These are phyloP conservation scores for Rhodocollybia butyracea DNA, from an alignment of 768 basidiomycete genomes.

Conservation along the genomic window DNA sequence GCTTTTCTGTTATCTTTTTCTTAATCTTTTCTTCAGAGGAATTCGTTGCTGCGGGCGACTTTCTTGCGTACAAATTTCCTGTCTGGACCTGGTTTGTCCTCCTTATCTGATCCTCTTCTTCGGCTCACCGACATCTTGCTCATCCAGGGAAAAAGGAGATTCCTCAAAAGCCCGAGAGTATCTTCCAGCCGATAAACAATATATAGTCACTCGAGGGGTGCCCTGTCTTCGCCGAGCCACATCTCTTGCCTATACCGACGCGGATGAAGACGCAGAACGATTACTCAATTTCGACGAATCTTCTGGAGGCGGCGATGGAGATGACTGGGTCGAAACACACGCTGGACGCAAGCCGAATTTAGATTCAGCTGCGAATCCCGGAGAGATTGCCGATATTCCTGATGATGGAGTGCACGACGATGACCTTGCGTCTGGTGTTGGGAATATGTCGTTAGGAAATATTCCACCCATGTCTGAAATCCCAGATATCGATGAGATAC, in stretches of 20 bases:
- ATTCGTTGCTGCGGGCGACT: slow-evolving; percentile 97
- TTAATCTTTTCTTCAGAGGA: slow-evolving; percentile 59
- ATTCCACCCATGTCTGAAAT: slow-evolving; percentile 47
- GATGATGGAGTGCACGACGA: slow-evolving; percentile 63
- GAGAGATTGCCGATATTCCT: slow-evolving; percentile 81
- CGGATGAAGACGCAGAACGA: slow-evolving; percentile 94
- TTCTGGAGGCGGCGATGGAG: slow-evolving; percentile 54
- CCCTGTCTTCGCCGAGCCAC: slow-evolving; percentile 93
- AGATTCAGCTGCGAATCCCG: slow-evolving; percentile 56
- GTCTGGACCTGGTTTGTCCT: slow-evolving; percentile 89
- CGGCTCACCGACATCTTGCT: slow-evolving; percentile 8
- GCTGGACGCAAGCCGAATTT: slow-evolving; percentile 61
- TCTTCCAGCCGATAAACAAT: slow-evolving; percentile 94
- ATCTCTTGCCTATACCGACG: slow-evolving; percentile 90
- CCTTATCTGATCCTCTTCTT: not conserved
- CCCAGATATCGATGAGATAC: slow-evolving; percentile 96
- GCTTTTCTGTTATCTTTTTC: slow-evolving; percentile 13
- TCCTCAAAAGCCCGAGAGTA: slow-evolving; percentile 83
- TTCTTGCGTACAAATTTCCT: slow-evolving; percentile 96
- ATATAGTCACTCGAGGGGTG: slow-evolving; percentile 93
- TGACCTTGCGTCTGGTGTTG: slow-evolving; percentile 41
- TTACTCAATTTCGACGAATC: slow-evolving; percentile 79
- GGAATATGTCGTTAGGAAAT: slow-evolving; percentile 40
- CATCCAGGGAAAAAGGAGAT: slow-evolving; percentile 87
- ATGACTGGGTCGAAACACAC: slow-evolving; percentile 99